Conservation (phyloP, 2,329 filamentous ascomycete species). For the Orbilia blumenaviensis region DNA sequence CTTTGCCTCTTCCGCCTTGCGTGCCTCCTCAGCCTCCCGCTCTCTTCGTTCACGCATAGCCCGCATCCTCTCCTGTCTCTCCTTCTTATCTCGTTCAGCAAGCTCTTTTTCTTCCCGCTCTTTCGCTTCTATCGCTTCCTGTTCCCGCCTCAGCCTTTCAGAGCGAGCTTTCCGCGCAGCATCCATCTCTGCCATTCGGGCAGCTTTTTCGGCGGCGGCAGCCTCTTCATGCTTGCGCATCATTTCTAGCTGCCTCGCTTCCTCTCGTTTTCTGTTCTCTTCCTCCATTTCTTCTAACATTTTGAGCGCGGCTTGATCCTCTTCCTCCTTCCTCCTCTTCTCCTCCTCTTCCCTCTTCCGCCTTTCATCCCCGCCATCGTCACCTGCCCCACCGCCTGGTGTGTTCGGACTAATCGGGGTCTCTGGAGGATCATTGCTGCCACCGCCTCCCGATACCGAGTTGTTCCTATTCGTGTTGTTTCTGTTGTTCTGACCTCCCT, state of each 20-base stretch:
- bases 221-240: slow-evolving; percentile 17
- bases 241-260: slow-evolving; percentile 15
- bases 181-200: slow-evolving; percentile 5
- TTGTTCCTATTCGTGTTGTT: slow-evolving; percentile 17
- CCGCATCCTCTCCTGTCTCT: slow-evolving; percentile 20
- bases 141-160: slow-evolving; percentile 22
- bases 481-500: slow-evolving; percentile 19
- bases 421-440: slow-evolving; percentile 29
- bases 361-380: slow-evolving; percentile 36
- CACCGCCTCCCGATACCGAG: slow-evolving; percentile 16
- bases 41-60: slow-evolving; percentile 27
- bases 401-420: slow-evolving; percentile 37
- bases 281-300: slow-evolving; percentile 28
- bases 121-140: slow-evolving; percentile 23
- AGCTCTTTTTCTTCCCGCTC: slow-evolving; percentile 24
- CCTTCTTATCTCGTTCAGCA: slow-evolving; percentile 16
- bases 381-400: slow-evolving; percentile 35
- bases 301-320: slow-evolving; percentile 14
- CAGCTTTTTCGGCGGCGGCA: slow-evolving; percentile 16
- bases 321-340: slow-evolving; percentile 9
- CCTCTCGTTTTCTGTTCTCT: slow-evolving; percentile 10
- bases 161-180: background rate
- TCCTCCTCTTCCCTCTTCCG: slow-evolving; percentile 43
- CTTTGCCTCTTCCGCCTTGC: slow-evolving; percentile 34
- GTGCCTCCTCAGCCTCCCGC: slow-evolving; percentile 24